Conservation (phyloP, 1,284 basidiomycete genomes). For the Polyporus tsugae region DNA sequence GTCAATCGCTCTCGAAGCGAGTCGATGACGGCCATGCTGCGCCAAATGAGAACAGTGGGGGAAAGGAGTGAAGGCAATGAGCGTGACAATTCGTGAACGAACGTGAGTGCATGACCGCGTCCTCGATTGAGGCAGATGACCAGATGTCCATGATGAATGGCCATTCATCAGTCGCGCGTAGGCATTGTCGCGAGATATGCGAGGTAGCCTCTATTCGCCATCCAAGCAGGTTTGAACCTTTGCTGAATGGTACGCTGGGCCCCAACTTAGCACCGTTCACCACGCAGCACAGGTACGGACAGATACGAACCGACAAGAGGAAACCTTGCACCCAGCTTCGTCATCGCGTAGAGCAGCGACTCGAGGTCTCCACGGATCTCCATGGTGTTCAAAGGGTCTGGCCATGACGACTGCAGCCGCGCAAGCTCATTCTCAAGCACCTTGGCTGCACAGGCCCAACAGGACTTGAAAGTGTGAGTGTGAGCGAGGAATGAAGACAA, state of each 20-base stretch:
- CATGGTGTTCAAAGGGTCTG: slow-evolving; percentile 56
- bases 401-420: slow-evolving; percentile 65
- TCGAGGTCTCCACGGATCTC: slow-evolving; percentile 68
- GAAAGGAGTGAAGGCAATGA: slow-evolving; percentile 22
- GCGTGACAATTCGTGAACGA: slow-evolving; percentile 35
- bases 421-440: slow-evolving; percentile 70
- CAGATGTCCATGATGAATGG: slow-evolving; percentile 3
- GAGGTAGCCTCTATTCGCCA: slow-evolving; percentile 36
- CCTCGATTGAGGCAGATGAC: slow-evolving; percentile 10
- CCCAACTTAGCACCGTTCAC: background rate
- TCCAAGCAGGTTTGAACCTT: slow-evolving; percentile 49
- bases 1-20: slow-evolving; percentile 29
- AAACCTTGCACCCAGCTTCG: slow-evolving; percentile 62
- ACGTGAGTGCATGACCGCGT: slow-evolving; percentile 35
- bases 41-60: slow-evolving; percentile 29
- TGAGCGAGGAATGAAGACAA: slow-evolving; percentile 15
- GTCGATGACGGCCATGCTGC: slow-evolving; percentile 29
- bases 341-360: slow-evolving; percentile 69
- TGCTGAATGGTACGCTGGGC: slow-evolving; percentile 46
- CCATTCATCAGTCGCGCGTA: slow-evolving; percentile 8
- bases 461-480: slow-evolving; percentile 54
- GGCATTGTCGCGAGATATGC: slow-evolving; percentile 23
- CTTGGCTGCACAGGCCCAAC: slow-evolving; percentile 74
- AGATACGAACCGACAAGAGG: slow-evolving; percentile 61
- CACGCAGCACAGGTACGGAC: background rate